phyloP scores from a whole-genome alignment of 2,329 filamentous ascomycete genomes.

The Colletotrichum filicis region DNA sequence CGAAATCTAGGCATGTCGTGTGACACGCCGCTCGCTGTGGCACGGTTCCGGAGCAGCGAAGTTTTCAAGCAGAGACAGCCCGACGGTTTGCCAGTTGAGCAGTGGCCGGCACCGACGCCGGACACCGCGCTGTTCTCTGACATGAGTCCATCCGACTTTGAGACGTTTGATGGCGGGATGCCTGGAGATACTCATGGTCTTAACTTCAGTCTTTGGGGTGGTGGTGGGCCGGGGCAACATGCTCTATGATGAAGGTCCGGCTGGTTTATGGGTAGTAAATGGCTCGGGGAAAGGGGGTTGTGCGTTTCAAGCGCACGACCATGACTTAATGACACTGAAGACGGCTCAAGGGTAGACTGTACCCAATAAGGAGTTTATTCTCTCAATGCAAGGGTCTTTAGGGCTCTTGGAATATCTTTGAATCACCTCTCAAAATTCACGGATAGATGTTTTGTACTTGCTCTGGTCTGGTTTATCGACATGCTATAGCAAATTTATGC shows the following conservation, averaged over 20 bases:
- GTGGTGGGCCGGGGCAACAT: too few species aligned
- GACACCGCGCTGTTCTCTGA: not conserved
- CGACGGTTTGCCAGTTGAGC: not conserved
- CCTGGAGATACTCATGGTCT: not conserved
- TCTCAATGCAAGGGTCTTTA: not conserved
- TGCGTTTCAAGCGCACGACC: too few species aligned
- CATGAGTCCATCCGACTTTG: not conserved
- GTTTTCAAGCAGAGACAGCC: not conserved
- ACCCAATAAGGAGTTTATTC: not conserved
- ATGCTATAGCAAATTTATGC: not conserved
- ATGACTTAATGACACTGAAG: not conserved
- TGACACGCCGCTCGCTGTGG: slow-evolving; percentile 57
- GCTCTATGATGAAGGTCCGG: not conserved
- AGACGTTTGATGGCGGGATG: not conserved
- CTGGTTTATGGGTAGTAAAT: too few species aligned
- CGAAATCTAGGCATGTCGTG: slow-evolving; percentile 48
- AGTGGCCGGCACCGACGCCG: not conserved
- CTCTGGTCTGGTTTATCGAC: not conserved
- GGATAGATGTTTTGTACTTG: not conserved
- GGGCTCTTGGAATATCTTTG: not conserved
- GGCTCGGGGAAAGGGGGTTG: too few species aligned
- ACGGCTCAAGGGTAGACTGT: not conserved
- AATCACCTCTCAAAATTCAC: not conserved
- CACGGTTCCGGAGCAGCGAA: slow-evolving; percentile 52
- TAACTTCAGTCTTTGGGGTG: not conserved